Evolutionary conservation across 805 yeast species (phyloP), one percentile per base, ranked within the genome.

Genomic region (baker's yeast (Saccharomyces cerevisiae)): DNA sequence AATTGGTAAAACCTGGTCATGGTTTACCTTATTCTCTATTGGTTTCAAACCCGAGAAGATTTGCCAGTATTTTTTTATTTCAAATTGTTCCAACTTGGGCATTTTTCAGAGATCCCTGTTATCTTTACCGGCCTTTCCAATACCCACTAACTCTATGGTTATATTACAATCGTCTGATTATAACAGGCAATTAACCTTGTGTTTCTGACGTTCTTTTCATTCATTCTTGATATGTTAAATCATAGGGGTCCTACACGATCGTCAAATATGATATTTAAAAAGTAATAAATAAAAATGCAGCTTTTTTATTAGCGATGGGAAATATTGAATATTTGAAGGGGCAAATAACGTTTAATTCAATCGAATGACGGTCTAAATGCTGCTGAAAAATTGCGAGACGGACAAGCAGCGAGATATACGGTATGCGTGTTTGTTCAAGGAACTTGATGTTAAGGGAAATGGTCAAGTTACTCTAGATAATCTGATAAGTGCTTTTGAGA

Each of bases 41-140:
- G 99, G 99, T 59, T 82, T 81, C 63, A 94, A 80, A 13, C 97
- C 96, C 59, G 85, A 83, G 76, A 94, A 94, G 49, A 94, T 91
- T 71, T 94, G 96, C 99, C 99, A 94, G 77, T 90, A 94, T 73
- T 92, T 92, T 66, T 90, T 87, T 63, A 91, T 90, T 72, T 94
- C 99, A 87, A 96, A 90, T 62, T 90, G 94, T 70, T 89, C 96
- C 57, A 90, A 73, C 58, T 87, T 83, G 27, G 92, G 90, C 76
- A 71, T 71, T 22, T n/a, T 54, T 28, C 22, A 22, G 22, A 30
- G 13, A 41, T 28, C 5, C 30, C 17, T 17, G 41, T 22, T 48
- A 13, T 47, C n/a, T 46, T 50, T 41, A 41, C 26, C 21, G 48
- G 43, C 43, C 24, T 36, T 36, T 36, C 22, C 24, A 36, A 36